Conservation (phyloP, 163 green algal species). For the Chlorella variabilis region DNA sequence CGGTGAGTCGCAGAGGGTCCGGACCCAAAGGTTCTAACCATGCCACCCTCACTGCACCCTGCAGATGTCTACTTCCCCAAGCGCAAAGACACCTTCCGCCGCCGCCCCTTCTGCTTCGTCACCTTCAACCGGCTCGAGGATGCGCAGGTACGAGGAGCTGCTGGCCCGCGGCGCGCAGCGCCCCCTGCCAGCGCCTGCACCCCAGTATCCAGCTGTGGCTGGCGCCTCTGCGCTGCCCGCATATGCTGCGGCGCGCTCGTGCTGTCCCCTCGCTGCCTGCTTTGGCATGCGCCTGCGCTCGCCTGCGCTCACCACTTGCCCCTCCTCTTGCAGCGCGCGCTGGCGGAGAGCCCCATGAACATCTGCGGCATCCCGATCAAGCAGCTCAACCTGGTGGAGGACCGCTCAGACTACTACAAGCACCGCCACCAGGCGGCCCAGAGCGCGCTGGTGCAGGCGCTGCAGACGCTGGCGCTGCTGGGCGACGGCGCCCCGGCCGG, state of each 20-base stretch:
- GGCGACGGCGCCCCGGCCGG: background rate
- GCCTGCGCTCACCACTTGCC: too few relatives aligned
- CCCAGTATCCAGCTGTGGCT: too few relatives aligned
- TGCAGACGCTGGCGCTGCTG: conserved; percentile 32
- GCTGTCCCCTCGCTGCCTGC: background rate
- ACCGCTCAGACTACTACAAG: conserved; percentile 49
- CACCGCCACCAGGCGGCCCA: conserved; percentile 39
- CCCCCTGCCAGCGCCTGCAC: too few relatives aligned
- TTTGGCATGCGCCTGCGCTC: background rate
- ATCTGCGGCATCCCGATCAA: conserved; percentile 57
- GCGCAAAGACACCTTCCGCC: conserved; percentile 51
- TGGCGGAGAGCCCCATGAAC: conserved; percentile 48
- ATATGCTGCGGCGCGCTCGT: too few relatives aligned
- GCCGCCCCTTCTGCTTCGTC: conserved; percentile 58
- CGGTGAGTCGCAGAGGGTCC: too few relatives aligned
- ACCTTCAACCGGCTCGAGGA: conserved; percentile 41
- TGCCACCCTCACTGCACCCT: background rate
- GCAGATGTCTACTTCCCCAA: conserved; percentile 59
- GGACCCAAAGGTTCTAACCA: too few relatives aligned
- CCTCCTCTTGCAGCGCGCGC: conserved; percentile 23
- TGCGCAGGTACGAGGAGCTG: background rate
- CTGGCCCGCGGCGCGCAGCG: too few relatives aligned
- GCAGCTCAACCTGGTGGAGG: conserved; percentile 52
- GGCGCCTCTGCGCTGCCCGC: too few relatives aligned
- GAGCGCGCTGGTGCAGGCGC: conserved; percentile 31